These are phyloP conservation scores for Fusarium sp. DNA, from an alignment of 2,329 filamentous ascomycete species.

Conservation along the genomic window DNA sequence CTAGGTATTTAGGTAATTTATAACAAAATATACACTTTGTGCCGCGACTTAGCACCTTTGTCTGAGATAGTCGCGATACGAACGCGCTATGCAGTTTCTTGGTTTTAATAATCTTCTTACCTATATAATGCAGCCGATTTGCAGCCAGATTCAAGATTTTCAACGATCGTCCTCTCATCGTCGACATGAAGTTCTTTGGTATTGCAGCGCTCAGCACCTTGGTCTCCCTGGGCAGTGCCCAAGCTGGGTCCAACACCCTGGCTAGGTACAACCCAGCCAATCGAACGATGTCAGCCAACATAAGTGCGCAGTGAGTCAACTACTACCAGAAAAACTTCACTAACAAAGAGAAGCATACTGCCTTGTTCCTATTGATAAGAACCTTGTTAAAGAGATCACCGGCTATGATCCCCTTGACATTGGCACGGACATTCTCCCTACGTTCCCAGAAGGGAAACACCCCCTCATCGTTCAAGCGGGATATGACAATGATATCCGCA, in stretches of 20 bases:
- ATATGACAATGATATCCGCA: slow-evolving; percentile 16
- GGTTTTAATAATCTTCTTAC: background rate
- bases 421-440: background rate
- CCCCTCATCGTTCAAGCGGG: slow-evolving; percentile 11
- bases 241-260: slow-evolving; percentile 14
- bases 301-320: background rate
- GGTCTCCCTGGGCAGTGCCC: background rate
- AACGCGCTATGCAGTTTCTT: background rate
- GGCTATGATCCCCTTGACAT: slow-evolving; percentile 12
- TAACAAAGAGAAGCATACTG: slow-evolving; percentile 4
- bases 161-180: accelerated
- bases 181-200: background rate
- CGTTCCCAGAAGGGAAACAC: slow-evolving; percentile 17
- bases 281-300: slow-evolving; percentile 20
- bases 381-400: slow-evolving; percentile 4
- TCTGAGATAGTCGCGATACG: background rate
- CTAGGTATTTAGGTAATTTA: too few species aligned
- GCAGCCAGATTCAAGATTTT: too few species aligned
- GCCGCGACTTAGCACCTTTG: too few species aligned
- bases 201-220: background rate
- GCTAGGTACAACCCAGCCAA: slow-evolving; percentile 25
- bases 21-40: too few species aligned
- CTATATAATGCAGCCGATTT: background rate
- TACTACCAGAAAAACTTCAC: accelerated
- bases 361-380: slow-evolving; percentile 12